These are phyloP conservation scores for Fusarium sp. DNA, from an alignment of 2,329 filamentous ascomycete species.

Conservation along the genomic window DNA sequence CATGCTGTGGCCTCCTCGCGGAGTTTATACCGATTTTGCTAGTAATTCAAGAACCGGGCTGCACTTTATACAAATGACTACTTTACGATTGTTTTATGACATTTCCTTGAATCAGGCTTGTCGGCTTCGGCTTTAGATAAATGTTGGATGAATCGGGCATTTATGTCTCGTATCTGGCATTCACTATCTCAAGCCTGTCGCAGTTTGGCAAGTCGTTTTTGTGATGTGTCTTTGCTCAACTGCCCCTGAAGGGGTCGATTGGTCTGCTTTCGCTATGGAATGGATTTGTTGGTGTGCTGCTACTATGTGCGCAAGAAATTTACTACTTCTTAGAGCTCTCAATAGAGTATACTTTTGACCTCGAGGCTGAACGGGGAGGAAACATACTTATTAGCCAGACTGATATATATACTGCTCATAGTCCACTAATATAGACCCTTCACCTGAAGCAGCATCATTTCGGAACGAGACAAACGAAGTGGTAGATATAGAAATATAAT, in stretches of 20 bases:
- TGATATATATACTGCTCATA: neutral
- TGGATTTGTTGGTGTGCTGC: neutral
- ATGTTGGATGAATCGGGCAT: neutral
- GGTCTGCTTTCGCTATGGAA: neutral
- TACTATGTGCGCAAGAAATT: neutral
- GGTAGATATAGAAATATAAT: neutral
- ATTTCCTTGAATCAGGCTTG: neutral
- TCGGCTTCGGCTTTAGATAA: neutral
- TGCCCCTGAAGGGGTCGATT: neutral
- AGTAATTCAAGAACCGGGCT: conserved; percentile 47
- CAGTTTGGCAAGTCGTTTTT: neutral
- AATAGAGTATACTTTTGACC: neutral
- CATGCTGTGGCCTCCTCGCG: conserved; percentile 43
- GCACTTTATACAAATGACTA: conserved; percentile 27
- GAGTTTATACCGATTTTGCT: conserved; percentile 47
- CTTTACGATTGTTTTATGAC: conserved; percentile 13
- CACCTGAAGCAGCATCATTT: neutral
- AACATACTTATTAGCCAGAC: neutral
- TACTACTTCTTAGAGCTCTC: neutral
- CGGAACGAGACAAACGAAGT: neutral
- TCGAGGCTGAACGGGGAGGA: neutral
- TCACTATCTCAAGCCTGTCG: neutral
- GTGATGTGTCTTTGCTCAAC: neutral
- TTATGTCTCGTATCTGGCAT: neutral
- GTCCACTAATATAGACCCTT: neutral